Conservation (phyloP, 2,329 filamentous ascomycete species). For the Exophiala bonariae region DNA sequence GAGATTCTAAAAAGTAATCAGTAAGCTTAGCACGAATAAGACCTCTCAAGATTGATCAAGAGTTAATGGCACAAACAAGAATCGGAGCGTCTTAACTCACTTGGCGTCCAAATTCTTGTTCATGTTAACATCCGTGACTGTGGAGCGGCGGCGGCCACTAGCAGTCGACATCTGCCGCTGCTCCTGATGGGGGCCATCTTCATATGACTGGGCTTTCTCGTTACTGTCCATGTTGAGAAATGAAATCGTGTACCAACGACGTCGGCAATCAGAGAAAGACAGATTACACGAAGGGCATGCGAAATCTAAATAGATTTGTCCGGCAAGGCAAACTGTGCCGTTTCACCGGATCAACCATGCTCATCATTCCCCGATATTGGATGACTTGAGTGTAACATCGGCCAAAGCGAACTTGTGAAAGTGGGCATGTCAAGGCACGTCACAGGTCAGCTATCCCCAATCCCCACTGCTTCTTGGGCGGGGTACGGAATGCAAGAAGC, state of each 20-base stretch:
- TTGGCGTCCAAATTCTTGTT: slow-evolving; percentile 5
- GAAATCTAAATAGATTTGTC: too few relatives aligned
- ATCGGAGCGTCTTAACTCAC: not conserved
- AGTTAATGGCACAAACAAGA: not conserved
- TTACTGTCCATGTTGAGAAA: not conserved
- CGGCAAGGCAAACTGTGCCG: too few relatives aligned
- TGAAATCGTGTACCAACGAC: not conserved
- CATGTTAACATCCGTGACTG: not conserved
- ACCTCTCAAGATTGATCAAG: not conserved
- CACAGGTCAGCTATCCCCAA: too few relatives aligned
- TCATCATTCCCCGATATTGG: too few relatives aligned
- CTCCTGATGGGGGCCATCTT: slow-evolving; percentile 2
- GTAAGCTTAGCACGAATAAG: not conserved
- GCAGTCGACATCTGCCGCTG: not conserved
- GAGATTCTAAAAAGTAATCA: slow-evolving; percentile 17
- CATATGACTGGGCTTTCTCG: not conserved
- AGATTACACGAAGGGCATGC: too few relatives aligned
- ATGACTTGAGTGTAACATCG: too few relatives aligned
- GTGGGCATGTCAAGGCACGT: too few relatives aligned
- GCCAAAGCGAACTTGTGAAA: too few relatives aligned
- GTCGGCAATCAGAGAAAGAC: too few relatives aligned
- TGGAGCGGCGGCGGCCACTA: slow-evolving; percentile 1
- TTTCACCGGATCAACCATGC: too few relatives aligned
- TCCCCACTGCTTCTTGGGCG: too few relatives aligned
- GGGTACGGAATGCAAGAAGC: too few relatives aligned